These are phyloP conservation scores for Pythium aphanidermatum DNA, from an alignment of 352 stramenopile species.

Conservation along the genomic window DNA sequence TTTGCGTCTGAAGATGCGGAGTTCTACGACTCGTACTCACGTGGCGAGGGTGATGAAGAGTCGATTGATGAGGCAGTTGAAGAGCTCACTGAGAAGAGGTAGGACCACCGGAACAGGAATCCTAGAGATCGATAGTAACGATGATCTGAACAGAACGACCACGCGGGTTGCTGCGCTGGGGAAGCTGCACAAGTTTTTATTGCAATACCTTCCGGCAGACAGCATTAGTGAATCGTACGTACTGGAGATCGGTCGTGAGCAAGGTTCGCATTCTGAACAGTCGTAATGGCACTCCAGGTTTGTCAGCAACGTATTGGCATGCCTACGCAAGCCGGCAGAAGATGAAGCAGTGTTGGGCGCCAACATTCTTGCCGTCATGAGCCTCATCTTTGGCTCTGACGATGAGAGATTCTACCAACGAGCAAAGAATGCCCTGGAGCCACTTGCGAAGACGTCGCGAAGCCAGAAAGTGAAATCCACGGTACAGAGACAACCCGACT, in stretches of 20 bases:
- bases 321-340: slow-evolving; percentile 65
- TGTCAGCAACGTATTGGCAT: slow-evolving; percentile 58
- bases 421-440: slow-evolving; percentile 59
- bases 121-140: too few relatives aligned
- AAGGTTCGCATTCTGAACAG: too few relatives aligned
- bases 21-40: slow-evolving; percentile 61
- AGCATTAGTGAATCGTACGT: slow-evolving; percentile 64
- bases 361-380: slow-evolving; percentile 68
- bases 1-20: slow-evolving; percentile 57
- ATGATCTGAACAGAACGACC: slow-evolving; percentile 67
- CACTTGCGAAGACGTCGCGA: slow-evolving; percentile 57
- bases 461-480: slow-evolving; percentile 57
- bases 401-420: slow-evolving; percentile 78
- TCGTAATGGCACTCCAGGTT: slow-evolving; percentile 32
- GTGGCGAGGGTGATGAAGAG: slow-evolving; percentile 54
- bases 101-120: slow-evolving; percentile 1
- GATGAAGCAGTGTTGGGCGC: slow-evolving; percentile 55
- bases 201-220: slow-evolving; percentile 66
- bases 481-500: too few relatives aligned
- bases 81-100: slow-evolving; percentile 77
- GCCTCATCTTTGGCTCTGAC: slow-evolving; percentile 64
- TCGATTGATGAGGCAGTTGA: slow-evolving; percentile 69
- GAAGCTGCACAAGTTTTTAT: slow-evolving; percentile 48
- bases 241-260: too few relatives aligned
- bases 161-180: slow-evolving; percentile 67